Evolutionary conservation across 139 green algal species (phyloP).

Genomic region (Ulvella scutata): DNA sequence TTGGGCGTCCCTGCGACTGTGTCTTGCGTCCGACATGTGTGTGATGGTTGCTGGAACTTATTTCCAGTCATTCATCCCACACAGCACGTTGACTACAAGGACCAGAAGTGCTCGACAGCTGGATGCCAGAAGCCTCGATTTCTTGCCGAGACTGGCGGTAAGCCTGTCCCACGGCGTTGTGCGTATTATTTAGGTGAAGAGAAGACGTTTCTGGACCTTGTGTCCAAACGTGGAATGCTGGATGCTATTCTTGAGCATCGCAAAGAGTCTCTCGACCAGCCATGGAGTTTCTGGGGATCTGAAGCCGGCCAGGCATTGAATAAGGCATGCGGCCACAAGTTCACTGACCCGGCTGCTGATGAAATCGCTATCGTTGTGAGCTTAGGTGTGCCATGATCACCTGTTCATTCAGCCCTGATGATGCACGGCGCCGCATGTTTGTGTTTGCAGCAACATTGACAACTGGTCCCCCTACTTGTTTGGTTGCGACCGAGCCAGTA

Average conservation of each 20-base stretch:
- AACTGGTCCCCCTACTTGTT: too few relatives aligned
- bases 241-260: background rate
- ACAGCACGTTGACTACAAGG: background rate
- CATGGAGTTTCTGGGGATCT: background rate
- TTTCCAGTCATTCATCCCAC: background rate
- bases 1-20: background rate
- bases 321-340: background rate
- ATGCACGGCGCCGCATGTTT: background rate
- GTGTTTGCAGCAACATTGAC: too few relatives aligned
- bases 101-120: background rate
- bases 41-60: background rate
- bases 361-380: background rate
- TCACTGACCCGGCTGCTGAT: background rate
- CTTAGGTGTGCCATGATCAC: background rate
- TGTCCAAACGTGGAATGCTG: background rate
- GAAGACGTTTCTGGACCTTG: background rate
- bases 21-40: background rate
- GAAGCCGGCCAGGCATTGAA: background rate
- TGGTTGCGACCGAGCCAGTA: too few relatives aligned
- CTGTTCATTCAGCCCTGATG: background rate
- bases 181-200: background rate
- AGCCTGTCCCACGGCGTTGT: background rate
- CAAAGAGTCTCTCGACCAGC: background rate
- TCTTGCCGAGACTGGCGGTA: background rate
- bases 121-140: background rate